A percentile compares a stretch with the other conserved stretches of the same genome.
phyloP scores from a whole-genome alignment of 441 rosid species.

The Adansonia grandidieri region DNA sequence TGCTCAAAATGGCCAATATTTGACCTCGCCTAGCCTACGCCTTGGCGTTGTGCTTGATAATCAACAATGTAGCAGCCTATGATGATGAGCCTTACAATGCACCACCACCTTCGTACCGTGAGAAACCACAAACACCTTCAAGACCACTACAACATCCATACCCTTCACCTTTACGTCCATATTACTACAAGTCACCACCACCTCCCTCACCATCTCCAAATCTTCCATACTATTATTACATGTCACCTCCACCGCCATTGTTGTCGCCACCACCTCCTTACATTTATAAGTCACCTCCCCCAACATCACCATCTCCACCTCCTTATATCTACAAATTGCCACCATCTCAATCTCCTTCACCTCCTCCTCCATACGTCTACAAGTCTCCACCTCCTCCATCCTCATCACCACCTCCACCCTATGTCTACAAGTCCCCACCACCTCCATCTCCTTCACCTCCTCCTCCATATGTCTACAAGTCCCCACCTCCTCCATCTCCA shows the following conservation, averaged over 20 bases:
- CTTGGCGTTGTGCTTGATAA: conserved; percentile 24
- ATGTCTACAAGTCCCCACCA: background rate
- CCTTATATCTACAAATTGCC: background rate
- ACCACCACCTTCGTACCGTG: background rate
- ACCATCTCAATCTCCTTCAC: background rate
- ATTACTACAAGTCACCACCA: background rate
- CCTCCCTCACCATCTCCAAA: background rate
- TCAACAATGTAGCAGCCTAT: conserved; percentile 8
- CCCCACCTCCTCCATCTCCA: background rate
- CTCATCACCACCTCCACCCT: conserved; percentile 25
- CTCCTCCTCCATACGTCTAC: background rate
- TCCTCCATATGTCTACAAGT: background rate
- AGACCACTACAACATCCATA: background rate
- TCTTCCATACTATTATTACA: background rate
- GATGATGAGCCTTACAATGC: background rate
- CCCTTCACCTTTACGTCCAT: conserved; percentile 8
- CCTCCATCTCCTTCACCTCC: background rate
- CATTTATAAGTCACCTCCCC: background rate
- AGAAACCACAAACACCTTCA: background rate
- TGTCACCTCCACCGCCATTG: background rate
- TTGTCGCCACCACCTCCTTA: conserved; percentile 10
- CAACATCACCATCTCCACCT: background rate
- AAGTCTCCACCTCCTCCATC: background rate
- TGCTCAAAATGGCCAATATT: conserved; percentile 18
- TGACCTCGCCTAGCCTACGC: conserved; percentile 25